A percentile compares a stretch with the other conserved stretches of the same genome.
Evolutionary conservation across 768 basidiomycete genomes (phyloP).

Genomic region (Cantharellus cinnabarinus): DNA sequence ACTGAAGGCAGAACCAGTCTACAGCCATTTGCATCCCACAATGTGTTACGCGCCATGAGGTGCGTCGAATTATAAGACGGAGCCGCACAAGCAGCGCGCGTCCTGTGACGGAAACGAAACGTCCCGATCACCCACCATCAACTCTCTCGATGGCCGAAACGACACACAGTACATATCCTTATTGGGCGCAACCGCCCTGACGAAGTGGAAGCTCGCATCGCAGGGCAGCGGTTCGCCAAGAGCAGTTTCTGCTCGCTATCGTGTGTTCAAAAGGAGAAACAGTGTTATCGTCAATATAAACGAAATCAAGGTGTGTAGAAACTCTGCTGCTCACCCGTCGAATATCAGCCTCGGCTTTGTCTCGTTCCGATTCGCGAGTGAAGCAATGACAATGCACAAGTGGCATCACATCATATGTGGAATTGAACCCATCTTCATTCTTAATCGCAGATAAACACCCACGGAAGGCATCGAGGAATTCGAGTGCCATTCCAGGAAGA

Average conservation of each 20-base stretch:
- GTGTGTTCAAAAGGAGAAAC: conserved; percentile 1
- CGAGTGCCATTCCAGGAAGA: conserved; percentile 76
- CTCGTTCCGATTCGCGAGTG: conserved; percentile 57
- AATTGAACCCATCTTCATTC: conserved; percentile 28
- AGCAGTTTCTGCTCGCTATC: conserved; percentile 49
- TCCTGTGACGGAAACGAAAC: too few relatives aligned
- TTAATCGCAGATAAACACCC: conserved; percentile 35
- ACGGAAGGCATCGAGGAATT: conserved; percentile 74
- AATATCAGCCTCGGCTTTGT: conserved; percentile 58
- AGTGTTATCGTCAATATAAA: not conserved
- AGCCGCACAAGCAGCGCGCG: too few relatives aligned
- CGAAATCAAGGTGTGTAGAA: not conserved
- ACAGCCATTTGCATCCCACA: too few relatives aligned
- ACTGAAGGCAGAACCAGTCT: too few relatives aligned
- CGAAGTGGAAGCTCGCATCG: conserved; percentile 40
- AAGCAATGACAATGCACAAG: conserved; percentile 95
- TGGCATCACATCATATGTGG: conserved; percentile 40
- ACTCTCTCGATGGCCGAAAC: conserved; percentile 28
- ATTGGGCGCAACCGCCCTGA: conserved; percentile 83
- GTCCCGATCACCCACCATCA: too few relatives aligned
- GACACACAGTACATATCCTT: conserved; percentile 98
- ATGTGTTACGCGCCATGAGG: too few relatives aligned
- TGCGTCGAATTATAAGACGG: too few relatives aligned
- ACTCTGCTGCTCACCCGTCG: conserved; percentile 34
- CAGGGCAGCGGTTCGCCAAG: conserved; percentile 34